Percentiles rank a stretch among this genome's conserved stretches.
These are phyloP conservation scores for Microbotryomycetes sp. DNA, from an alignment of 1,284 basidiomycete genomes.

Conservation along the genomic window DNA sequence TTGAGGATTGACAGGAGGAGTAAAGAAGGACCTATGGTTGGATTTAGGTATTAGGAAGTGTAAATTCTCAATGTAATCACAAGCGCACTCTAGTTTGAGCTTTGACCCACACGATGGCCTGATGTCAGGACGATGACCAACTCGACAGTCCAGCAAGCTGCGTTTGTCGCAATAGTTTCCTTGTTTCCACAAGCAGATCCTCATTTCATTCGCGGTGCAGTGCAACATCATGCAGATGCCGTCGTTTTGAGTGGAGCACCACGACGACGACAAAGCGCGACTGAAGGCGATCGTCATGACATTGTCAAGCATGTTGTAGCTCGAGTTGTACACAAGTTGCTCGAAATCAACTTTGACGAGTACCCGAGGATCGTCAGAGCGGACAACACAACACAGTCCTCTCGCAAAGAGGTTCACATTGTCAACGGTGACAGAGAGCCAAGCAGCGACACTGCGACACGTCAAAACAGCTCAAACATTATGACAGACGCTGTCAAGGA, in stretches of 20 bases:
- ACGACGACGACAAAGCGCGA: neutral
- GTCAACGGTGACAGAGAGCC: neutral
- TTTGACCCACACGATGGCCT: too few species aligned
- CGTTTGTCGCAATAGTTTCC: neutral
- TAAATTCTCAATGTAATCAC: too few species aligned
- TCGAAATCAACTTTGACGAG: neutral
- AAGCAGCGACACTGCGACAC: neutral
- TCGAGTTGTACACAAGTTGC: slow-evolving; percentile 6
- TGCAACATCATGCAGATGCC: neutral
- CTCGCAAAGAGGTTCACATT: neutral
- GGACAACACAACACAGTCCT: neutral
- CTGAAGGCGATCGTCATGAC: too few species aligned
- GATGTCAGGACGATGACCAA: too few species aligned
- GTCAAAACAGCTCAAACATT: neutral
- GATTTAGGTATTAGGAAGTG: slow-evolving; percentile 12
- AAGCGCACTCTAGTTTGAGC: too few species aligned
- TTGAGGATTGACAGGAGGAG: slow-evolving; percentile 34
- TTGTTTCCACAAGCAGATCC: slow-evolving; percentile 7
- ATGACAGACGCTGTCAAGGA: neutral
- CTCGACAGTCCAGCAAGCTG: too few species aligned
- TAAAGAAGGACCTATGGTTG: slow-evolving; percentile 27
- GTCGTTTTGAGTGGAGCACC: neutral
- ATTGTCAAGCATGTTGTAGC: neutral
- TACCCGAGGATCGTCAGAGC: neutral
- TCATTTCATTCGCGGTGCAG: neutral